Evolutionary conservation across 2,329 filamentous ascomycete species (phyloP).

Genomic region (Xylariales sp.): DNA sequence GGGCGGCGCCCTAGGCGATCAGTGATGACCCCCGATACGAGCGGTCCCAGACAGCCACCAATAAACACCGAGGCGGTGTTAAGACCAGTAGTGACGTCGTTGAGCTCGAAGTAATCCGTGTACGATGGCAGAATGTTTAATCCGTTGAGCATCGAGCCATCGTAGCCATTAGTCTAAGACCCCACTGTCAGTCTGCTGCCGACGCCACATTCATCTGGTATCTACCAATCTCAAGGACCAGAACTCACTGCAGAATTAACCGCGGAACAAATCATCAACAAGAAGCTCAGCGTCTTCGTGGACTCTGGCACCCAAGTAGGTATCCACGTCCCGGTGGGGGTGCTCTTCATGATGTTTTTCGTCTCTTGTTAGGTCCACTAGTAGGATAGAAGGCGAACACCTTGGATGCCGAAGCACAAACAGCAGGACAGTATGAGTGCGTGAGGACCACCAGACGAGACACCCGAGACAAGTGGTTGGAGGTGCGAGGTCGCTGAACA

Average conservation of each 20-base stretch:
- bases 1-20: constrained; percentile 38
- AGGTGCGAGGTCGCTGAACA: not conserved
- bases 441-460: too few species aligned
- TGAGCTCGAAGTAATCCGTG: constrained; percentile 51
- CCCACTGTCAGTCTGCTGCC: constrained; percentile 1
- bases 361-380: not conserved
- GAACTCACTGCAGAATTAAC: constrained; percentile 35
- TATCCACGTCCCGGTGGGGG: constrained; percentile 39
- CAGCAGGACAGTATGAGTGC: too few species aligned
- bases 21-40: constrained; percentile 35
- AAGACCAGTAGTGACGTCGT: constrained; percentile 45
- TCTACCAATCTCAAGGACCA: too few species aligned
- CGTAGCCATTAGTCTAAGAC: constrained; percentile 30
- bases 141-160: constrained; percentile 51
- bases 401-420: too few species aligned
- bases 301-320: constrained; percentile 42
- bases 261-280: constrained; percentile 38
- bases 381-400: not conserved
- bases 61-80: constrained; percentile 54
- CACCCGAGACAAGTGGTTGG: not conserved
- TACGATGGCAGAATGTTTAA: constrained; percentile 55
- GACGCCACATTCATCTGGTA: too few species aligned
- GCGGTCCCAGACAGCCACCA: constrained; percentile 39
- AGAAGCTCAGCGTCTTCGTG: constrained; percentile 29
- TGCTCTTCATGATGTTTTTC: constrained; percentile 27